Base-by-base conservation (phyloP, 2,329 filamentous ascomycete genomes). In the Magnaporthales sp. region DNA sequence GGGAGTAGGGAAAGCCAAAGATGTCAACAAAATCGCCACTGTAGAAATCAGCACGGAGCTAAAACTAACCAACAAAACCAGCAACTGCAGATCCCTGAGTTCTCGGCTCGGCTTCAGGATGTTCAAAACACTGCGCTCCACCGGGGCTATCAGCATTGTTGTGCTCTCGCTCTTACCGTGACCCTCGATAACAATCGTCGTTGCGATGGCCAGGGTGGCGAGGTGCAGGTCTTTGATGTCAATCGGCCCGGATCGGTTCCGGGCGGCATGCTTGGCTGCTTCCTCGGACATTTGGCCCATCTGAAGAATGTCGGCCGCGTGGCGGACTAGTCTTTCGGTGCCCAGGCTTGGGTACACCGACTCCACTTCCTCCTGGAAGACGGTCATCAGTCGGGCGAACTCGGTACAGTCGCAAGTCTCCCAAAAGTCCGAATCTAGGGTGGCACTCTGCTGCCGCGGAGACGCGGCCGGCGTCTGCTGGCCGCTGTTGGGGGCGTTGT, bases 351-450 rank as follows among this genome's bases (percentile, higher is more conserved):
- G 56, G 38, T 78, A 77, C 0, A 78, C 73, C 0, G 73, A 73
- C 26, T 79, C 78, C 26, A 79, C 73, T 58, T 79, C 78, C 54
- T 80, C 78, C n/a, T 76, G 73, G 29, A 76, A 80, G 4, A 76
- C 73, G 8, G 74, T 70, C n/a, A 78, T 68, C 31, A 79, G 73
- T 30, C 76, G 69, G 3, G 22, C 56, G 22, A 60, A 60, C 56
- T 60, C 56, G 13, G 0, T 70, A 66, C 0, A 11, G 56, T 60
- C 56, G 56, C 56, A 77, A 46, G 19, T 78, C 76, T 0, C 68
- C 69, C 0, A 70, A 66, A 6, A 69, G 68, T 31, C 71, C 73
- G 1, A 65, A 66, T 1, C 69, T 62, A 73, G 75, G 74, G 62
- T 75, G 73, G 0, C 70, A 66, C 0, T 67, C 15, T 2, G 72